Base-by-base conservation (phyloP, 106 monocot genomes). In the Dendrobium nobile region DNA sequence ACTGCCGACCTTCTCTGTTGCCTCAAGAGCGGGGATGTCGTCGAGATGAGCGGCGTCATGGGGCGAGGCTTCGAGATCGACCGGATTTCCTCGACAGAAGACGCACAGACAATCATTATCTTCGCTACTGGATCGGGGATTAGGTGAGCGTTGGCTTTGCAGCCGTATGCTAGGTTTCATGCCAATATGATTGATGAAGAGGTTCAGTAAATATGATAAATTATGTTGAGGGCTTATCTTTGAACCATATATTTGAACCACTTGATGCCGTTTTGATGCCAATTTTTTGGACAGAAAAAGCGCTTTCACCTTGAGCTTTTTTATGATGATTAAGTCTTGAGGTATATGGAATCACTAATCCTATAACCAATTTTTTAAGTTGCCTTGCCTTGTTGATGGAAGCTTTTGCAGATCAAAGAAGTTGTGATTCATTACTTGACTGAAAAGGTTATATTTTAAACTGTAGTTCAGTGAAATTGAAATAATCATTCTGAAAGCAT, bases 71-170 rank as follows among this genome's bases (percentile, higher is more conserved):
- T 95, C 73, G 86, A 85, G 41, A 73, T 95, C 18, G 84, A 74
- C 61, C 73, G 84, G 88, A 88, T 96, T 73, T 79, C 81, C 17
- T 86, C 87, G 41, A 82, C 84, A 4, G 82, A 81, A 17, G 61
- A 31, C 1, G 73, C 72, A 13, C 59, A 67, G n/a, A 78, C 80
- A 5, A 83, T 95, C 5, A 58, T 95, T 58, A 89, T 95, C 68
- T 95, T 95, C 67, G 93, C 95, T 28, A 95, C 95, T 22, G 95
- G 95, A 64, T 92, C 92, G 33, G 95, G 95, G 28, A 95, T 95
- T 82, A 95, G 95, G 95, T 95, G 24, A 55, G 31, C 19, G 40
- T 41, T 44, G 18, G 9, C 33, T 33, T 37, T 65, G 64, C 64
- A 65, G 64, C 64, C n/a, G 6, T 26, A 65, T 65, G 24, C 37